Conservation (phyloP, 2,329 filamentous ascomycete species). For the Colletotrichum cuscutae region DNA sequence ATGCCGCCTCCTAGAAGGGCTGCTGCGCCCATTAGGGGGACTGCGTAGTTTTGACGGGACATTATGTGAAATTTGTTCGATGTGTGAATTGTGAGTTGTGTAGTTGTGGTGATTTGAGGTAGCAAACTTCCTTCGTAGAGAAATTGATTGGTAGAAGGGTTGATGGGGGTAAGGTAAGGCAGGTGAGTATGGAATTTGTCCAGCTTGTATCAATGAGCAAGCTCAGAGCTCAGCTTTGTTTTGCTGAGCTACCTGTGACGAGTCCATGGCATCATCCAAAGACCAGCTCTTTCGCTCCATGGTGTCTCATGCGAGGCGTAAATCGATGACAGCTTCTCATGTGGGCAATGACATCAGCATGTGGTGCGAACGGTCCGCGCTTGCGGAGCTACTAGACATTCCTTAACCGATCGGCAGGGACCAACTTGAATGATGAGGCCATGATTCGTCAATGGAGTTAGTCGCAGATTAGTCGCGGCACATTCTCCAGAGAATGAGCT, state of each 20-base stretch:
- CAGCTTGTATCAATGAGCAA: not conserved
- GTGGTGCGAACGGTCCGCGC: not conserved
- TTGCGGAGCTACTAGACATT: not conserved
- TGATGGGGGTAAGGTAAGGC: too few relatives aligned
- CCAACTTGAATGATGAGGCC: slow-evolving; percentile 27
- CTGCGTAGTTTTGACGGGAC: slow-evolving; percentile 18
- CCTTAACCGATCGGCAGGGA: slow-evolving; percentile 23
- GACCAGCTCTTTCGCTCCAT: not conserved
- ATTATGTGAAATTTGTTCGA: not conserved
- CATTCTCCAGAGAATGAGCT: not conserved
- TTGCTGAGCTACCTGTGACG: slow-evolving; percentile 13
- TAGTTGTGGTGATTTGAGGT: too few relatives aligned
- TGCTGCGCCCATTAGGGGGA: slow-evolving; percentile 22
- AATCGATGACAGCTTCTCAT: slow-evolving; percentile 36
- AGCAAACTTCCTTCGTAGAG: too few relatives aligned
- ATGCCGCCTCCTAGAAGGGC: slow-evolving; percentile 29
- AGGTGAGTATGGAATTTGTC: too few relatives aligned
- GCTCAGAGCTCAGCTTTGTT: not conserved
- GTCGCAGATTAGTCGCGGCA: not conserved
- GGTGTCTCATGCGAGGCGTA: slow-evolving; percentile 1
- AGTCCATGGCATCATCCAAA: slow-evolving; percentile 31
- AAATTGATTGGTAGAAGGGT: too few relatives aligned
- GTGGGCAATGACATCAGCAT: slow-evolving; percentile 35
- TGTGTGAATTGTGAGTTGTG: too few relatives aligned
- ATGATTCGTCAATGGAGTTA: slow-evolving; percentile 26